Evolutionary conservation across 1,139 yeast genomes (phyloP).

Genomic region (Candida gigantensis): DNA sequence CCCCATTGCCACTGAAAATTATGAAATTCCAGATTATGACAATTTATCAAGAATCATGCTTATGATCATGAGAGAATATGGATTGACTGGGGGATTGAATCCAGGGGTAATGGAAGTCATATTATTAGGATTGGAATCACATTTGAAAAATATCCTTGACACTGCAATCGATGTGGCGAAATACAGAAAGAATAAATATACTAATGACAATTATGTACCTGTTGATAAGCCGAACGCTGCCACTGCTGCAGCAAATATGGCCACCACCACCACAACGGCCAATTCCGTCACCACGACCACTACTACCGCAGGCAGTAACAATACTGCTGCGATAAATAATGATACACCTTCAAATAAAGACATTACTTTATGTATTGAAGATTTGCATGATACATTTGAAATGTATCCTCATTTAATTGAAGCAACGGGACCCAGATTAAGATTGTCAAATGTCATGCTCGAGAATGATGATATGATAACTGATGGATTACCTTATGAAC

Average conservation of each 20-base stretch:
- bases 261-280: too few species aligned
- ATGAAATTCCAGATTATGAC: slow-evolving; percentile 81
- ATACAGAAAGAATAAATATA: slow-evolving; percentile 56
- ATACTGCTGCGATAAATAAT: not conserved
- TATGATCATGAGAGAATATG: slow-evolving; percentile 89
- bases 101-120: slow-evolving; percentile 76
- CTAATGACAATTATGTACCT: slow-evolving; percentile 39
- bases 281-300: too few species aligned
- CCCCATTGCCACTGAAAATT: slow-evolving; percentile 76
- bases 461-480: slow-evolving; percentile 55
- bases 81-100: slow-evolving; percentile 79
- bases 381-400: slow-evolving; percentile 61
- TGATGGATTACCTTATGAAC: slow-evolving; percentile 37
- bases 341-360: slow-evolving; percentile 19
- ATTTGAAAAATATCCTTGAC: slow-evolving; percentile 73
- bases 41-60: slow-evolving; percentile 67
- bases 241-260: too few species aligned
- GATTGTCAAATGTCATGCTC: slow-evolving; percentile 53
- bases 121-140: slow-evolving; percentile 75
- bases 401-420: slow-evolving; percentile 69
- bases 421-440: slow-evolving; percentile 60
- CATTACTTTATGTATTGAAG: slow-evolving; percentile 60
- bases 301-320: too few species aligned
- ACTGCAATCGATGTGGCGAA: slow-evolving; percentile 72
- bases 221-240: slow-evolving; percentile 3